Conservation (phyloP, 257 asterid genomes). For the Echium plantagineum region DNA sequence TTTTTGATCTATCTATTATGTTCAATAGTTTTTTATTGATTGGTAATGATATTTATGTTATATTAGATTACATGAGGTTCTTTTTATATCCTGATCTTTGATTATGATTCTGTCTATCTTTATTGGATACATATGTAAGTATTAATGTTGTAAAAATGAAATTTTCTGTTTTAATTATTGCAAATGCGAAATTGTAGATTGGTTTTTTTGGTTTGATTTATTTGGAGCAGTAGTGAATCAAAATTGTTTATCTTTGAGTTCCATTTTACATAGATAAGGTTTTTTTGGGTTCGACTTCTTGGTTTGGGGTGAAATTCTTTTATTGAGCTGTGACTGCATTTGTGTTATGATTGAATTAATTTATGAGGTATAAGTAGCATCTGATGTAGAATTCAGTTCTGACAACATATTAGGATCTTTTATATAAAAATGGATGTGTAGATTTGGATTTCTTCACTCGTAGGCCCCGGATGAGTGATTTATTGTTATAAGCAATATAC, state of each 20-base stretch:
- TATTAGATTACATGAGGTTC: slow-evolving; percentile 1
- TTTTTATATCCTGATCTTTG: slow-evolving; percentile 2
- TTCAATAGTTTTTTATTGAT: slow-evolving; percentile 16
- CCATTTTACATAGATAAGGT: neutral
- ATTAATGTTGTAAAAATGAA: neutral
- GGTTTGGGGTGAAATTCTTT: slow-evolving; percentile 11
- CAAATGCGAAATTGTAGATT: slow-evolving; percentile 4
- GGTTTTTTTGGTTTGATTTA: slow-evolving; percentile 7
- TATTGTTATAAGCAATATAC: too few species aligned
- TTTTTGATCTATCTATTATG: slow-evolving; percentile 4
- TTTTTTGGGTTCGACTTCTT: slow-evolving; percentile 31
- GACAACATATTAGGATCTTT: too few species aligned
- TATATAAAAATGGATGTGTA: too few species aligned
- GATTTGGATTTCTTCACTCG: too few species aligned
- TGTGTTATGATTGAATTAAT: neutral
- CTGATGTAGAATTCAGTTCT: too few species aligned
- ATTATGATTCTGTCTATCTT: slow-evolving; percentile 3
- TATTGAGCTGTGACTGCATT: too few species aligned
- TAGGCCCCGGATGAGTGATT: too few species aligned
- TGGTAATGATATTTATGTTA: slow-evolving; percentile 2
- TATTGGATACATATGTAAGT: slow-evolving; percentile 1
- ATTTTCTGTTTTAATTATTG: neutral
- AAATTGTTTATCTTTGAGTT: slow-evolving; percentile 1
- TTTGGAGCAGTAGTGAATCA: neutral
- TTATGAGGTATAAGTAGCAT: neutral